Percentiles rank a stretch among this genome's conserved stretches.
Evolutionary conservation across 2,329 filamentous ascomycete species (phyloP).

Genomic region (Arthrobotrys pseudoclavata): DNA sequence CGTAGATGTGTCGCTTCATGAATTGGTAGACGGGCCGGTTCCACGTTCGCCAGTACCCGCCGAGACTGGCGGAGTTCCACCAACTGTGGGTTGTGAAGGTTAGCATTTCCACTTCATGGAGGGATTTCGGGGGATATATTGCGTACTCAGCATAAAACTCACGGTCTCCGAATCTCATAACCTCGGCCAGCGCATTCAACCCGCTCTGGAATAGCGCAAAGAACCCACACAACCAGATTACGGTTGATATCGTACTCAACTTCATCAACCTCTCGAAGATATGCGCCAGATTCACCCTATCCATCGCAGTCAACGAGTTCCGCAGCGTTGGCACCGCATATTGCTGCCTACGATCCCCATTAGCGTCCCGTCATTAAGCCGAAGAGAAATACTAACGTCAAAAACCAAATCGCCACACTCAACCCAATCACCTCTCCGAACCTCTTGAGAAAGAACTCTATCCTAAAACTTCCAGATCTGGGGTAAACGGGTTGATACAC

Average conservation of each 20-base stretch:
- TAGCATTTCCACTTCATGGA: background rate
- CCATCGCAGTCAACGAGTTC: conserved; percentile 91
- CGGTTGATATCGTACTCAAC: conserved; percentile 90
- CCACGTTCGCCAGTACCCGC: conserved; percentile 91
- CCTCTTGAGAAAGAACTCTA: conserved; percentile 88
- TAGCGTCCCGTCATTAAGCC: background rate
- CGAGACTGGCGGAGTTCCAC: conserved; percentile 93
- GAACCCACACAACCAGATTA: conserved; percentile 89
- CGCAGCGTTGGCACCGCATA: conserved; percentile 90
- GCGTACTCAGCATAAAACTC: conserved; percentile 86
- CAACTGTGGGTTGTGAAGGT: conserved; percentile 68
- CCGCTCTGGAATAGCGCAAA: conserved; percentile 95
- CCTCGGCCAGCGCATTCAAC: conserved; percentile 89
- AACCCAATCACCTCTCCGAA: conserved; percentile 82
- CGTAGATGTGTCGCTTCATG: conserved; percentile 94
- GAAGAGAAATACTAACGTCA: conserved; percentile 70
- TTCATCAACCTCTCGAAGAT: conserved; percentile 94
- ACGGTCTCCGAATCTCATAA: conserved; percentile 89
- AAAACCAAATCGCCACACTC: conserved; percentile 93
- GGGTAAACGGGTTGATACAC: conserved; percentile 98
- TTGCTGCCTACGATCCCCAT: conserved; percentile 71
- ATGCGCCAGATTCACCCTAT: conserved; percentile 80
- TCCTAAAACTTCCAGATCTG: conserved; percentile 82
- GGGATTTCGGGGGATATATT: background rate
- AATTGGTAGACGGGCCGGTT: conserved; percentile 98